phyloP scores from a whole-genome alignment of 495 filamentous ascomycete species.

The Lasiosphaeris hirsuta region DNA sequence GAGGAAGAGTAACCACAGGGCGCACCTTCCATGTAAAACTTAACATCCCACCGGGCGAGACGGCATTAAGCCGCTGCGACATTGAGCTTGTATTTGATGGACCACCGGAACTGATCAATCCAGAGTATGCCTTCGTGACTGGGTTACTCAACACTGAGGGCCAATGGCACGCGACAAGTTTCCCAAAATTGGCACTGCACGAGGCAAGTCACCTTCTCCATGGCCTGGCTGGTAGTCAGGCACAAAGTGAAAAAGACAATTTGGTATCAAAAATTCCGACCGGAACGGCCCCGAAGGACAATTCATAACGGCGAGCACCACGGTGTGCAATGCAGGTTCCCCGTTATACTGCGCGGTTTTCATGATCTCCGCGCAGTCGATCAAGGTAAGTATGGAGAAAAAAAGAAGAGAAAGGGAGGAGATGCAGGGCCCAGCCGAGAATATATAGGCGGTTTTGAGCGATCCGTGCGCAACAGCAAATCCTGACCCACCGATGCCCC shows the following conservation, averaged over 20 bases:
- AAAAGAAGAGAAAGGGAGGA: slow-evolving; percentile 23
- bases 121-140: too few species aligned
- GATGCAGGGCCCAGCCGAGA: not conserved
- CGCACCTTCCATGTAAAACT: too few species aligned
- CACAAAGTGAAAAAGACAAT: slow-evolving; percentile 30
- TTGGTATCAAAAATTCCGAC: slow-evolving; percentile 37
- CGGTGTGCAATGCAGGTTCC: slow-evolving; percentile 40
- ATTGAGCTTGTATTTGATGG: too few species aligned
- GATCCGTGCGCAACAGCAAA: slow-evolving; percentile 23
- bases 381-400: slow-evolving; percentile 42
- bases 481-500: too few species aligned
- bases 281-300: slow-evolving; percentile 41
- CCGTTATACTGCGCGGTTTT: slow-evolving; percentile 23
- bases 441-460: slow-evolving; percentile 14
- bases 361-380: slow-evolving; percentile 30
- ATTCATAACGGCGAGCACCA: slow-evolving; percentile 30
- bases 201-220: slow-evolving; percentile 25
- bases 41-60: too few species aligned
- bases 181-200: too few species aligned
- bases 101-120: too few species aligned
- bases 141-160: too few species aligned
- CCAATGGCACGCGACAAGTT: too few species aligned
- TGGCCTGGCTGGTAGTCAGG: slow-evolving; percentile 20
- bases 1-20: too few species aligned
- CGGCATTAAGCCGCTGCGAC: too few species aligned